Percentiles rank a stretch among this genome's conserved stretches.
Conservation (phyloP, 139 green algal genomes). For the Auxenochlorella protothecoides region DNA sequence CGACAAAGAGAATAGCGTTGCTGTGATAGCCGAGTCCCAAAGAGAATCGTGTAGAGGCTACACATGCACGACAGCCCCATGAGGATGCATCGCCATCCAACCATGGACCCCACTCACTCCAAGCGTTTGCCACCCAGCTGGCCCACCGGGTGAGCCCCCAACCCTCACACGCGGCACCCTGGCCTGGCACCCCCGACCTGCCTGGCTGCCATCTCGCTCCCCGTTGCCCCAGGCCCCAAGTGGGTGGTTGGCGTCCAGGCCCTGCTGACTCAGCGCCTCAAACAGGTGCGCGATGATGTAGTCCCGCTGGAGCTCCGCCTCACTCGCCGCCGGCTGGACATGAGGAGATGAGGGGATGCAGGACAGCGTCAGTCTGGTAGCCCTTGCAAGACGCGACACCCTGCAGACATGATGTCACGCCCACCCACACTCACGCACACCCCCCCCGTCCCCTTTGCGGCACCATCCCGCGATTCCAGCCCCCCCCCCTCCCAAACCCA, state of each 20-base stretch:
- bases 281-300: constrained; percentile 11
- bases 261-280: constrained; percentile 6
- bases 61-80: too few species aligned
- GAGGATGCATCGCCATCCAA: too few species aligned
- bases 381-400: not conserved
- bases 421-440: too few species aligned
- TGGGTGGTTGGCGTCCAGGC: constrained; percentile 9
- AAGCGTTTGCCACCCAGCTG: too few species aligned
- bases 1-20: too few species aligned
- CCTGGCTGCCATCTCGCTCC: not conserved
- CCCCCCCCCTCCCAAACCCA: not conserved
- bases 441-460: too few species aligned
- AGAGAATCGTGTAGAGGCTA: too few species aligned
- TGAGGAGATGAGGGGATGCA: not conserved
- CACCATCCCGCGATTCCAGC: not conserved
- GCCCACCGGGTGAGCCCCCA: too few species aligned
- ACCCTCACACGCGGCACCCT: not conserved
- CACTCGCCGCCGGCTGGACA: constrained; percentile 8
- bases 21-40: too few species aligned
- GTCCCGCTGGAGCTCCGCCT: constrained; percentile 7
- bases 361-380: not conserved
- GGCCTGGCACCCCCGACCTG: not conserved
- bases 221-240: constrained; percentile 4
- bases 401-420: not conserved
- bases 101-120: too few species aligned